A percentile compares a stretch with the other conserved stretches of the same genome.
Conservation (phyloP, 2,329 filamentous ascomycete genomes). For the Alternaria consortialis region DNA sequence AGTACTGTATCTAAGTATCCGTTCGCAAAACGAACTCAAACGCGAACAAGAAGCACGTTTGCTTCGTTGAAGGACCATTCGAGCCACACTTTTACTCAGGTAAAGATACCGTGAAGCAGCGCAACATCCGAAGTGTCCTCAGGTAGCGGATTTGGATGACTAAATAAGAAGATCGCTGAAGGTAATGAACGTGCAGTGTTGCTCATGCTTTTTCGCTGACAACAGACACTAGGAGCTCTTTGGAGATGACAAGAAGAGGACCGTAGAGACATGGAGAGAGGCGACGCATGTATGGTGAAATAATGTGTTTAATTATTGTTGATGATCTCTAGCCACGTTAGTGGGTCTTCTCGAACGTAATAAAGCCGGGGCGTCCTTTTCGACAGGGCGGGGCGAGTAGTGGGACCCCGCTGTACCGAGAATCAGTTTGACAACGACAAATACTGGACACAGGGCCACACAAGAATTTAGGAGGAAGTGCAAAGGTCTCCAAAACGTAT, state of each 20-base stretch:
- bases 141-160: not conserved
- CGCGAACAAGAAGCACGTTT: constrained; percentile 6
- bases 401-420: constrained; percentile 19
- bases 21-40: not conserved
- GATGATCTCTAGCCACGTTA: not conserved
- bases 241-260: not conserved
- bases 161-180: not conserved
- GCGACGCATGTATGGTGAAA: not conserved
- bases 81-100: constrained; percentile 5
- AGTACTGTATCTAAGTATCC: not conserved
- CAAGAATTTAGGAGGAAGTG: not conserved
- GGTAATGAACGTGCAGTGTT: not conserved
- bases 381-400: constrained; percentile 25
- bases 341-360: constrained; percentile 3
- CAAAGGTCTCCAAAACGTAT: not conserved
- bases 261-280: not conserved
- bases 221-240: not conserved
- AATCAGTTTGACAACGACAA: not conserved
- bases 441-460: not conserved
- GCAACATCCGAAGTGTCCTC: not conserved
- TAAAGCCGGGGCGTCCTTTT: constrained; percentile 24
- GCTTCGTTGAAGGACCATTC: constrained; percentile 10
- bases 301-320: not conserved
- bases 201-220: not conserved
- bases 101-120: constrained; percentile 8